Evolutionary conservation across 805 yeast species (phyloP), one percentile per base, ranked within the genome.

Genomic region (Yarrowia sp.): DNA sequence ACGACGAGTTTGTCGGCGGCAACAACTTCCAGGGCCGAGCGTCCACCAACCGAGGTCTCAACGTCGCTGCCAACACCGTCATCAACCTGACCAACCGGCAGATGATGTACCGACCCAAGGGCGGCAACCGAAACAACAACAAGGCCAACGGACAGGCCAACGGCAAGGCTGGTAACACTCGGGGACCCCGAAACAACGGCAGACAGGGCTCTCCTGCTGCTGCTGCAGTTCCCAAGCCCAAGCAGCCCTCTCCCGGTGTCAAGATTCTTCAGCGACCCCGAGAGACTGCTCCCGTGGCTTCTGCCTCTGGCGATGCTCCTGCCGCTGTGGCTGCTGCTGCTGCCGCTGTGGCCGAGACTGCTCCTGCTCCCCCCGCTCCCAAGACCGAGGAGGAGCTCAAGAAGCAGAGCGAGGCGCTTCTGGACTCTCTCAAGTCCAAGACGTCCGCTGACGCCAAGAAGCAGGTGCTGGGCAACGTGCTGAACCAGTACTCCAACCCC

Each of bases 1-100:
- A 95, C 74, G 79, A 84, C 68, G 90, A 93, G 47, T 81, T 94
- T 68, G 81, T 92, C 64, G 90, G 95, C 56, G 98, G 98, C 73
- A 88, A 87, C 75, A 86, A 84, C 33, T 82, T 95, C 79, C 90
- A 87, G 72, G 97, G 96, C 6, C 86, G 91, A 75, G 81, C 92
- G 73, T 79, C 79, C 65, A 84, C 94, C 6, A 89, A 87, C 73
- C 87, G 99, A 74, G 99, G 98, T 19, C 78, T 92, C 72, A 86
- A 89, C 30, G 85, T 95, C 67, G 96, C 91, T 71, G 87, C 96
- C 0, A 86, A 94, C 0, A 83, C 91, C 67, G 87, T 95, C 42
- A 82, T 95, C 78, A 95, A 95, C 75, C 74, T 94, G 61, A 82
- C 94, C 5, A 79, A 85, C 73, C 85, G 84, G 70, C 97, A 94